These are phyloP conservation scores for Leccinum incarnatum DNA, from an alignment of 768 basidiomycete genomes.

Conservation along the genomic window DNA sequence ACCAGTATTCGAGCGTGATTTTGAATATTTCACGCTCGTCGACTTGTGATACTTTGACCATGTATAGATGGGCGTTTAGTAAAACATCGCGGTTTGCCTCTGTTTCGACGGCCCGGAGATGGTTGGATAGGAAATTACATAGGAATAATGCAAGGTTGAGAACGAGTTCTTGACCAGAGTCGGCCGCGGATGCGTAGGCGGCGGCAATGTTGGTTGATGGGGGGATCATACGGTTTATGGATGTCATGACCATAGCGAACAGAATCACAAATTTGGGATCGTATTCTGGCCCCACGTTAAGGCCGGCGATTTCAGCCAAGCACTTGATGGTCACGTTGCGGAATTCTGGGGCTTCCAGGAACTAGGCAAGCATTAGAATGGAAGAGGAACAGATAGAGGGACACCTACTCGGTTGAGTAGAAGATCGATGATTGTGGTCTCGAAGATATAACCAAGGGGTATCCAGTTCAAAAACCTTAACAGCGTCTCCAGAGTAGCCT, in stretches of 20 bases:
- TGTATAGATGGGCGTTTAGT: slow-evolving; percentile 95
- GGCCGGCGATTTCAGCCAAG: slow-evolving; percentile 91
- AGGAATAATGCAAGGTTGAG: slow-evolving; percentile 98
- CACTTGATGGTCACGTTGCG: slow-evolving; percentile 97
- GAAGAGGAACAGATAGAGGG: slow-evolving; percentile 8
- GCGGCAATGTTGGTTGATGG: slow-evolving; percentile 92
- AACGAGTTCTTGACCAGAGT: slow-evolving; percentile 94
- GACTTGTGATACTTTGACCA: slow-evolving; percentile 97
- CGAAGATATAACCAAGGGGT: slow-evolving; percentile 97
- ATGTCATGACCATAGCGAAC: slow-evolving; percentile 98
- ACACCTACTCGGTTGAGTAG: slow-evolving; percentile 81
- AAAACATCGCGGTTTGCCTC: slow-evolving; percentile 88
- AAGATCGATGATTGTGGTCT: slow-evolving; percentile 94
- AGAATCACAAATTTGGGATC: slow-evolving; percentile 97
- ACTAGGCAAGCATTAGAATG: slow-evolving; percentile 46
- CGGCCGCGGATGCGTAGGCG: slow-evolving; percentile 85
- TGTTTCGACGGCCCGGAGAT: slow-evolving; percentile 92
- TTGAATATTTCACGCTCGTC: slow-evolving; percentile 99
- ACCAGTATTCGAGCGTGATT: slow-evolving; percentile 98
- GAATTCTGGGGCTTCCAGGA: slow-evolving; percentile 95
- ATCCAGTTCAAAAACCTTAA: slow-evolving; percentile 99
- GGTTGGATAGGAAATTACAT: slow-evolving; percentile 90
- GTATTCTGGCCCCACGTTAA: slow-evolving; percentile 95
- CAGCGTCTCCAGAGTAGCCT: slow-evolving; percentile 90
- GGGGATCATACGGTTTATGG: slow-evolving; percentile 94